Evolutionary conservation across 371 early-diverging fungal genomes (phyloP).

Genomic region (Mycotypha africana): DNA sequence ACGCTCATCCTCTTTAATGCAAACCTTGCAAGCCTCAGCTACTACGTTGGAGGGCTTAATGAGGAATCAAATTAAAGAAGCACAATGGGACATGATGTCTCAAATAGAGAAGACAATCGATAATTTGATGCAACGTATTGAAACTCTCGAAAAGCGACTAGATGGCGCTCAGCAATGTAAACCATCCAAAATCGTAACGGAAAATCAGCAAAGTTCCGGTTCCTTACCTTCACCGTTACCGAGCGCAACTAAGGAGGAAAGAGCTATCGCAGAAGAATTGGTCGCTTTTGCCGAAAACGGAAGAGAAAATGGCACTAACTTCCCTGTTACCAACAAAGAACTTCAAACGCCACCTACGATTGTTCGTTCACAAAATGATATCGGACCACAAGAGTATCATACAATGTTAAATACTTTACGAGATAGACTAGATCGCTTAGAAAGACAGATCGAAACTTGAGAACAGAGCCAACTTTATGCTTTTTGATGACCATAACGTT

Average conservation of each 20-base stretch:
- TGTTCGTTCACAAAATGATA: constrained; percentile 26
- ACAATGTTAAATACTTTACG: constrained; percentile 15
- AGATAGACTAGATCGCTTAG: constrained; percentile 21
- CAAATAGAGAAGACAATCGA: constrained; percentile 23
- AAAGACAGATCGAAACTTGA: constrained; percentile 18
- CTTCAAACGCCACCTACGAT: constrained; percentile 16
- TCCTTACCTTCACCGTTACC: neutral
- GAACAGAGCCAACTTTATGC: too few species aligned
- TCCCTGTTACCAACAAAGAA: constrained; percentile 5
- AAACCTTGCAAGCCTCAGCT: constrained; percentile 67
- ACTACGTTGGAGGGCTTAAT: constrained; percentile 75
- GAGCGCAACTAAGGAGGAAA: constrained; percentile 9
- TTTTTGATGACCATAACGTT: too few species aligned
- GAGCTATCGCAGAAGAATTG: constrained; percentile 16
- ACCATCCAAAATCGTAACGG: neutral
- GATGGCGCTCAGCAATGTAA: neutral
- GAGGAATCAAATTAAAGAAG: constrained; percentile 67
- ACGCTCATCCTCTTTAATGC: constrained; percentile 66
- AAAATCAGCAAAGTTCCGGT: neutral
- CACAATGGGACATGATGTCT: constrained; percentile 54
- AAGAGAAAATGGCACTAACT: constrained; percentile 1
- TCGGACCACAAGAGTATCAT: constrained; percentile 22
- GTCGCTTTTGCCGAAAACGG: constrained; percentile 14
- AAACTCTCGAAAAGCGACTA: constrained; percentile 3
- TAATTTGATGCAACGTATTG: constrained; percentile 1